A percentile compares a stretch with the other conserved stretches of the same genome.
Evolutionary conservation across 2,329 filamentous ascomycete species (phyloP).

Genomic region (Phialemoniopsis sp.): DNA sequence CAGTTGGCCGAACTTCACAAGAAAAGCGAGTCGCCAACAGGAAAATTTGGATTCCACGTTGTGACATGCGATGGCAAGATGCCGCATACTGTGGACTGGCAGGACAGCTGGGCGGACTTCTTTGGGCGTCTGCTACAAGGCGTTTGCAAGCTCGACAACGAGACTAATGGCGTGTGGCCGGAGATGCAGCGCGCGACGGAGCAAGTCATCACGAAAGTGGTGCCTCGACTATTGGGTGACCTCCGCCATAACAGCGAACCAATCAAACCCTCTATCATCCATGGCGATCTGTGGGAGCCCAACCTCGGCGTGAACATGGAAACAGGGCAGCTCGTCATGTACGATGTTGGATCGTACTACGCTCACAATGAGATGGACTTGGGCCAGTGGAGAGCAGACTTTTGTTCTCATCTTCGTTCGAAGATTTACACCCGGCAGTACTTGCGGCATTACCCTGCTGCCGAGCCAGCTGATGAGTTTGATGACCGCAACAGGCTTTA

Average conservation of each 20-base stretch:
- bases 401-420: background rate
- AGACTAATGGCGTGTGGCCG: slow-evolving; percentile 12
- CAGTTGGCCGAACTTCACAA: slow-evolving; percentile 12
- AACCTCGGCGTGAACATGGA: slow-evolving; percentile 17
- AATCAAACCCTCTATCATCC: slow-evolving; percentile 29
- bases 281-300: slow-evolving; percentile 26
- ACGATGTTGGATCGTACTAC: slow-evolving; percentile 22
- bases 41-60: slow-evolving; percentile 17
- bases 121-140: slow-evolving; percentile 13
- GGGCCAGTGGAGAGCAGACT: background rate
- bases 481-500: slow-evolving; percentile 13
- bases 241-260: slow-evolving; percentile 24
- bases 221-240: slow-evolving; percentile 29
- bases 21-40: slow-evolving; percentile 12
- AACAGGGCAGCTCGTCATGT: slow-evolving; percentile 18
- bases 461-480: slow-evolving; percentile 9
- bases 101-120: slow-evolving; percentile 24
- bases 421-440: slow-evolving; percentile 1
- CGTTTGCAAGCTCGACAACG: slow-evolving; percentile 13
- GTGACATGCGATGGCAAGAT: slow-evolving; percentile 14
- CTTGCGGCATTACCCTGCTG: slow-evolving; percentile 3
- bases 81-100: slow-evolving; percentile 20
- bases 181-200: slow-evolving; percentile 18
- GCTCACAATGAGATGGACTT: slow-evolving; percentile 22
- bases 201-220: slow-evolving; percentile 19